Evolutionary conservation across 345 rosid genomes (phyloP).

Genomic region (Acer negundo): DNA sequence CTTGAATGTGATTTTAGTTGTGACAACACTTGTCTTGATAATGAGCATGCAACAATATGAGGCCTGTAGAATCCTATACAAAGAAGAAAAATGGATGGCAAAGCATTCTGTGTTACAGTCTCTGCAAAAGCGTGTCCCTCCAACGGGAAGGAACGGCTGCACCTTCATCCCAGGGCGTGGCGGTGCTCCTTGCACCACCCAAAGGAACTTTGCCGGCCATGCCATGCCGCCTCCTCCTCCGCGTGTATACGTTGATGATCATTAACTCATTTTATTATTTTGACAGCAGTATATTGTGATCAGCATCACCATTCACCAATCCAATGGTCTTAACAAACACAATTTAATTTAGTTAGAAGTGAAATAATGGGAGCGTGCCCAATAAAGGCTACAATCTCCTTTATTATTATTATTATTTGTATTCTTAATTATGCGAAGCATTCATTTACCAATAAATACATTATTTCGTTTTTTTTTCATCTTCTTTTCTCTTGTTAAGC

Average conservation of each 20-base stretch:
- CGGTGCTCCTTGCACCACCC: slow-evolving; percentile 18
- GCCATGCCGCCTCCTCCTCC: slow-evolving; percentile 5
- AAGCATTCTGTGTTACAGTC: not conserved
- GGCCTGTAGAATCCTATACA: slow-evolving; percentile 12
- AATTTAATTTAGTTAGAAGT: not conserved
- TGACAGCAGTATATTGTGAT: too few species aligned
- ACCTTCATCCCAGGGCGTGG: slow-evolving; percentile 8
- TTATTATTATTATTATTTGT: too few species aligned
- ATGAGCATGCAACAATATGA: slow-evolving; percentile 12
- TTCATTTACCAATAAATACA: not conserved
- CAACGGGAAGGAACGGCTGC: slow-evolving; percentile 21
- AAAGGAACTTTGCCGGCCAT: slow-evolving; percentile 24
- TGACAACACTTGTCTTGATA: not conserved
- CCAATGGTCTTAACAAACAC: not conserved
- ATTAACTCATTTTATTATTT: too few species aligned
- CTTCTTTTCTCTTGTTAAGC: not conserved
- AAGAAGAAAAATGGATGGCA: not conserved
- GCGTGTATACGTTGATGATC: not conserved
- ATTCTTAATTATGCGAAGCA: not conserved
- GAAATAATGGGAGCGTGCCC: slow-evolving; percentile 11
- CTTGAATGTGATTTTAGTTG: not conserved
- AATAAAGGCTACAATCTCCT: not conserved
- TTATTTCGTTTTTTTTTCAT: not conserved
- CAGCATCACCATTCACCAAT: not conserved
- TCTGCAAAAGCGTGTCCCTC: slow-evolving; percentile 10